Evolutionary conservation across 805 yeast species (phyloP).

Genomic region (Teunomyces cretensis): DNA sequence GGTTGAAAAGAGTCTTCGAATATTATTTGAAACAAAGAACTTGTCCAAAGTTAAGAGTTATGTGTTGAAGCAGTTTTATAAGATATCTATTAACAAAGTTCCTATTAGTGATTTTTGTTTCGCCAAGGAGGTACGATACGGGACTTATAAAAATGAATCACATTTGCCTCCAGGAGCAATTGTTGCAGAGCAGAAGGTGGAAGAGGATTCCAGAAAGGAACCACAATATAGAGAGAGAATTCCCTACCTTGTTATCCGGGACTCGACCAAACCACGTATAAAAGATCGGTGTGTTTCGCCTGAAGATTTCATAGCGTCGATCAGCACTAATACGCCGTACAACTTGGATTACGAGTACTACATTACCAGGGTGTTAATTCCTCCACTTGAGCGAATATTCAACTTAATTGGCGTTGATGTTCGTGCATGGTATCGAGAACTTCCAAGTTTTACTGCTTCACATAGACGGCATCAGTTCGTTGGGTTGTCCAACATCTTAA

Average conservation of each 20-base stretch:
- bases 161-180: constrained; percentile 91
- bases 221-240: constrained; percentile 90
- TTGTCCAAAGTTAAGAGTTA: constrained; percentile 68
- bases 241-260: constrained; percentile 75
- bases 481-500: constrained; percentile 6
- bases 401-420: constrained; percentile 81
- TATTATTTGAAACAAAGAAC: constrained; percentile 71
- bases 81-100: constrained; percentile 61
- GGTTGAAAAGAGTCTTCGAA: constrained; percentile 64
- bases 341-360: constrained; percentile 82
- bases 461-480: constrained; percentile 5
- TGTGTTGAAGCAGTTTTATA: constrained; percentile 63
- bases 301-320: constrained; percentile 56
- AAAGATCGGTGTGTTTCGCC: constrained; percentile 83
- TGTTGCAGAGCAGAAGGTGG: constrained; percentile 62
- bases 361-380: constrained; percentile 77
- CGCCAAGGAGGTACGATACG: constrained; percentile 85
- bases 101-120: constrained; percentile 84
- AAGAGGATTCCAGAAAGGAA: constrained; percentile 66
- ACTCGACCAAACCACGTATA: constrained; percentile 53
- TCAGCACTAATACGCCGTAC: constrained; percentile 29
- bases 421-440: constrained; percentile 67
- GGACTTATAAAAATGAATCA: constrained; percentile 70
- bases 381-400: constrained; percentile 86
- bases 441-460: constrained; percentile 46